Conservation (phyloP, 129 eudicot species). For the Centaurea solstitialis region DNA sequence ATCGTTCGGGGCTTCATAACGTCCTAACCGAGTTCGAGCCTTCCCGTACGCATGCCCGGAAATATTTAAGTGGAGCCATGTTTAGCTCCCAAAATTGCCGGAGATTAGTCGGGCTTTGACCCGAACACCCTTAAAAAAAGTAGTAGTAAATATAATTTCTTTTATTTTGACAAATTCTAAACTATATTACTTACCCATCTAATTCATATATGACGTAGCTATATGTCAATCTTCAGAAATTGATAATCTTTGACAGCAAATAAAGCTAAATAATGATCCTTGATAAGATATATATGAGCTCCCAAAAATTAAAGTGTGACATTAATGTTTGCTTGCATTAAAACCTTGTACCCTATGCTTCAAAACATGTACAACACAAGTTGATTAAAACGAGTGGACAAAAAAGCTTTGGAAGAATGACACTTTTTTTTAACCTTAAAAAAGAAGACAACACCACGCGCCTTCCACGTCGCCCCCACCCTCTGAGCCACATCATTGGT, state of each 20-base stretch:
- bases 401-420: conserved; percentile 21
- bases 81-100: too few species aligned
- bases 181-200: too few species aligned
- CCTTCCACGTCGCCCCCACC: conserved; percentile 23
- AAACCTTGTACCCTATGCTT: neutral
- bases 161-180: too few species aligned
- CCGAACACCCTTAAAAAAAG: too few species aligned
- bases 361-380: neutral
- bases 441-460: conserved; percentile 28
- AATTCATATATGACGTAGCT: too few species aligned
- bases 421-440: conserved; percentile 20
- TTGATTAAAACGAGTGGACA: conserved; percentile 22
- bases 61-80: too few species aligned
- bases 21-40: too few species aligned
- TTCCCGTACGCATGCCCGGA: too few species aligned
- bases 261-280: neutral
- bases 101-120: too few species aligned
- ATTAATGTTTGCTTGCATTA: neutral
- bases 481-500: conserved; percentile 16
- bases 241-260: neutral
- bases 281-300: neutral
- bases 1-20: too few species aligned
- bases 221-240: too few species aligned
- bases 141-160: too few species aligned
- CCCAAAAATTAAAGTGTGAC: neutral